Base-by-base conservation (phyloP, 169 alveolate genomes). In the Blepharisma undulans region DNA sequence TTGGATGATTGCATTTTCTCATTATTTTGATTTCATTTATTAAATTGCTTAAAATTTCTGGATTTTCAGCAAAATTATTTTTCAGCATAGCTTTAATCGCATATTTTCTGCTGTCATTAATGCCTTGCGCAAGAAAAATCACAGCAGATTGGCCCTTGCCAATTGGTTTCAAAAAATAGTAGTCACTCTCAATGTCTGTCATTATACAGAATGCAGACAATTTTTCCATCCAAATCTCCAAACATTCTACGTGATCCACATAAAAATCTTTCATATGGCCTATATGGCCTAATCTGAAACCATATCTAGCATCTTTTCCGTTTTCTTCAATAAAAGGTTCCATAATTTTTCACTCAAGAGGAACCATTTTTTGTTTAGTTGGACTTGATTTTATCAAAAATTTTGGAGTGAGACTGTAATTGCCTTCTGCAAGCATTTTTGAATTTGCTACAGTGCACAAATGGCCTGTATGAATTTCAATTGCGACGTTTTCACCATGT, bases 21-120 rank as follows among this genome's bases (percentile, higher is more conserved):
- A 98, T 93, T 27, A 98, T 98, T 80, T 96, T 96, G 61, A 98
- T 97, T 92, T 98, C 99, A 61, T 98, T 93, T 71, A 96, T 98
- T 36, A 97, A 97, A 72, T 98, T 99, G 21, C 33, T 29, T 7
- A 74, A 2, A 32, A 25, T 32, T 1, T n/a, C 34, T 4, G 36
- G 80, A 29, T 74, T 74, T 74, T 74, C 80, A 2, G 29, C 36
- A 7, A 79, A 33, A 2, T 32, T 30, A 1, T 2, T 74, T 7
- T 74, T 74, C 0, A 18, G 1, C 1, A 74, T 25, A 29, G 80
- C 29, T 29, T 74, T 74, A 22, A 74, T 29, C 12, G 80, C 29
- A 25, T 74, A 74, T 22, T 74, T 18, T 6, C 18, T 74, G 16
- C 10, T 22, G 29, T 74, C 16, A 72, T 79, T 27, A n/a, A 7